Evolutionary conservation across 2,329 filamentous ascomycete species (phyloP).

Genomic region (Penicillium italicum): DNA sequence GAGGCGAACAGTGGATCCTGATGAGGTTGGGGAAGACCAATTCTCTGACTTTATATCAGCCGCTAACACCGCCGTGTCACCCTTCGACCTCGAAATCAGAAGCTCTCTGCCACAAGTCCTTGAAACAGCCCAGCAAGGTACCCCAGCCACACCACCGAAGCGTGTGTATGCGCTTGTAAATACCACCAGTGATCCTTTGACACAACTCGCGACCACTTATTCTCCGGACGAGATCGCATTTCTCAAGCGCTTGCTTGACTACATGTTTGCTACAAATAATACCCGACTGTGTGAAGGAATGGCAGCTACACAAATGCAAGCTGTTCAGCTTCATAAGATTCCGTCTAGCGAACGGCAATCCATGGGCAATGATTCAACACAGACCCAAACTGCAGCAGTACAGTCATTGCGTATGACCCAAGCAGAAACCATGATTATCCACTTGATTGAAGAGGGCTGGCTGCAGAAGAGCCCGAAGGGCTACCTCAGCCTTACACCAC

Average conservation of each 20-base stretch:
- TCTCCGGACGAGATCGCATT: constrained; percentile 82
- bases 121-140: constrained; percentile 34
- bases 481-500: constrained; percentile 72
- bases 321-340: constrained; percentile 61
- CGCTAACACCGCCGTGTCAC: constrained; percentile 68
- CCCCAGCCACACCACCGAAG: constrained; percentile 30
- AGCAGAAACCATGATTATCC: constrained; percentile 67
- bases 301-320: constrained; percentile 75
- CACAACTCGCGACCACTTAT: constrained; percentile 80
- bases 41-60: constrained; percentile 66
- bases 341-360: constrained; percentile 33
- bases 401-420: constrained; percentile 69
- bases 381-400: constrained; percentile 32
- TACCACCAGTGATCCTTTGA: constrained; percentile 76
- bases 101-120: constrained; percentile 65
- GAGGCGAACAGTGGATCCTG: constrained; percentile 48
- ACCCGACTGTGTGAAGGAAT: constrained; percentile 74
- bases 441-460: constrained; percentile 77
- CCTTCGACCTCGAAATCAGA: constrained; percentile 85
- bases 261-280: constrained; percentile 89
- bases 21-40: constrained; percentile 65
- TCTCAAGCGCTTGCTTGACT: constrained; percentile 80
- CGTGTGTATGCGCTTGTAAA: constrained; percentile 85
- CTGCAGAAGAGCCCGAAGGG: constrained; percentile 68
- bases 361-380: constrained; percentile 44